Conservation (phyloP, 352 stramenopile genomes). For the Globisporangium nodosum region DNA sequence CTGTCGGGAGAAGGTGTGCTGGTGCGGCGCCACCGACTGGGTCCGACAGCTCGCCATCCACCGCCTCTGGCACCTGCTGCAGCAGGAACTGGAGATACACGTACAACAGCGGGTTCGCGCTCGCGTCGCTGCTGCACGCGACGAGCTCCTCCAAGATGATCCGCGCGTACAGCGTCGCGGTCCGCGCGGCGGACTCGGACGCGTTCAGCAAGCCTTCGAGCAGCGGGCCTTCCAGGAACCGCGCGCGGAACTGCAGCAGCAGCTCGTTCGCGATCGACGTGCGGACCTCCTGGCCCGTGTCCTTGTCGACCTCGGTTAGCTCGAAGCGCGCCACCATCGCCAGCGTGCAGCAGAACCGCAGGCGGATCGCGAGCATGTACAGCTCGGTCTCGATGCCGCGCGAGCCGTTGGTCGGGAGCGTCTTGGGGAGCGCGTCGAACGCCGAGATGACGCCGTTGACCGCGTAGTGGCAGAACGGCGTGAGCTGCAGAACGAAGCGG, state of each 20-base stretch:
- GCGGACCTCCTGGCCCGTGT: slow-evolving; percentile 28
- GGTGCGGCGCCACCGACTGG: not conserved
- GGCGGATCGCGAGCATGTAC: slow-evolving; percentile 42
- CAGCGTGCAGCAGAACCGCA: slow-evolving; percentile 85
- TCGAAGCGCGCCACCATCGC: slow-evolving; percentile 78
- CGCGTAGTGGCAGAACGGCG: slow-evolving; percentile 84
- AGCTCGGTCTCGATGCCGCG: slow-evolving; percentile 44
- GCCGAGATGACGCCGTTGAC: slow-evolving; percentile 81
- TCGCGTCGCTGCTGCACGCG: slow-evolving; percentile 58
- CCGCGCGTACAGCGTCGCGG: slow-evolving; percentile 64
- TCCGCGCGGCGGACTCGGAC: slow-evolving; percentile 58
- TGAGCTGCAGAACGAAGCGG: slow-evolving; percentile 81
- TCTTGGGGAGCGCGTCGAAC: slow-evolving; percentile 75
- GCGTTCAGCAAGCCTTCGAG: slow-evolving; percentile 65
- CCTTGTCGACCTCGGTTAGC: slow-evolving; percentile 40
- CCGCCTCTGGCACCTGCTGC: slow-evolving; percentile 12
- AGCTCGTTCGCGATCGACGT: slow-evolving; percentile 75
- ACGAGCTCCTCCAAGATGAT: slow-evolving; percentile 80
- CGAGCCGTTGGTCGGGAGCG: slow-evolving; percentile 26
- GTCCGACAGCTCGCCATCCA: not conserved
- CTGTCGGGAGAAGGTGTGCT: slow-evolving; percentile 47
- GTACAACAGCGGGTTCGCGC: slow-evolving; percentile 68
- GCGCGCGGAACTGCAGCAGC: slow-evolving; percentile 56
- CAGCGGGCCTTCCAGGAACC: slow-evolving; percentile 66
- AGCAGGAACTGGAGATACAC: slow-evolving; percentile 80